These are phyloP conservation scores for Anthoceros angustus DNA, from an alignment of 225 moss, liverwort and hornwort genomes.

Conservation along the genomic window DNA sequence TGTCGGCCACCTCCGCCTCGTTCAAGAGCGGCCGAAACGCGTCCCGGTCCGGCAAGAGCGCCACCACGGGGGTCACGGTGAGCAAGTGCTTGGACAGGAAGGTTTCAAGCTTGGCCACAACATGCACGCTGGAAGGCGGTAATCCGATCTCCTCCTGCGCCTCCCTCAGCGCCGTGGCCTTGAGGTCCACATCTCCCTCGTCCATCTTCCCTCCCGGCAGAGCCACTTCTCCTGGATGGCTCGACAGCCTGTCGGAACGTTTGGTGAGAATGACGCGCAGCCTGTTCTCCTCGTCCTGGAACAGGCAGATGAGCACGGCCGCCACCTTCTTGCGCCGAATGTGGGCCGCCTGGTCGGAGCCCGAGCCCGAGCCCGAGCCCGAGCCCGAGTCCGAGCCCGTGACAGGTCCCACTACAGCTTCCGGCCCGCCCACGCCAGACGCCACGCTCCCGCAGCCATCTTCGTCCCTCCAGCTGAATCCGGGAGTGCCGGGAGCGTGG, in stretches of 20 bases:
- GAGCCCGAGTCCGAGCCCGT: neutral
- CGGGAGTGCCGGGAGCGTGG: neutral
- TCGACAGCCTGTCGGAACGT: constrained; percentile 36
- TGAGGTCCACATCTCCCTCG: constrained; percentile 67
- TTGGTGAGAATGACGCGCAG: constrained; percentile 52
- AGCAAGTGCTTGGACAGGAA: constrained; percentile 96
- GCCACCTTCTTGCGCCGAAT: constrained; percentile 17
- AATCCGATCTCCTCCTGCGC: constrained; percentile 92
- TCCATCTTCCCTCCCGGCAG: constrained; percentile 94
- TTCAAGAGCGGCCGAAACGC: constrained; percentile 59
- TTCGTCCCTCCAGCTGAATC: neutral
- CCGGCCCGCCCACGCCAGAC: neutral
- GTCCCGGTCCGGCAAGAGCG: constrained; percentile 47
- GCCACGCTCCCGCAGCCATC: neutral
- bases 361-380: neutral
- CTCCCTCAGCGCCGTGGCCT: constrained; percentile 77
- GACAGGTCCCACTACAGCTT: no score
- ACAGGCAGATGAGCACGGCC: constrained; percentile 49
- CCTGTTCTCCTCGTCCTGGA: constrained; percentile 26
- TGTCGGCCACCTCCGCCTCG: constrained; percentile 61
- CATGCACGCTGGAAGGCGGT: constrained; percentile 58
- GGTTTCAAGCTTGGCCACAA: constrained; percentile 62
- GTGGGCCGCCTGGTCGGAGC: neutral
- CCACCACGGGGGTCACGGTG: constrained; percentile 69
- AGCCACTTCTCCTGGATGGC: constrained; percentile 78